Evolutionary conservation across 2,329 filamentous ascomycete genomes (phyloP).

Genomic region (Aspergillus arachidicola): DNA sequence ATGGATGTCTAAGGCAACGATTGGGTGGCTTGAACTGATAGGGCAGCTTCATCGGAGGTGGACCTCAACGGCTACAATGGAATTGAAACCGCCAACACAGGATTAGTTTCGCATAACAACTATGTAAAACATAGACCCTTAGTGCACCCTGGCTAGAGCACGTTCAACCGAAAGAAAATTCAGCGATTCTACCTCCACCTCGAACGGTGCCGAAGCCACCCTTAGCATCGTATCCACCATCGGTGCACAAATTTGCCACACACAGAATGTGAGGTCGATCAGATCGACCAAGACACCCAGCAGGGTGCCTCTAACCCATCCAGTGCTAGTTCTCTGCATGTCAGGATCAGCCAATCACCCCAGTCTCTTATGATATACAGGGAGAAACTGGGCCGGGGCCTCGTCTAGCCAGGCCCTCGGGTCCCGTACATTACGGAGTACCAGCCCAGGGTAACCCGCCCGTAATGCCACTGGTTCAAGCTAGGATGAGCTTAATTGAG

Average conservation of each 20-base stretch:
- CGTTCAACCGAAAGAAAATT: neutral
- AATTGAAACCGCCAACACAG: neutral
- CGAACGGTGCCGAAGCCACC: neutral
- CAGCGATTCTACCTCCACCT: neutral
- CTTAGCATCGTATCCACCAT: neutral
- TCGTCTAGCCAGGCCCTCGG: neutral
- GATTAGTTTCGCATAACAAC: no score
- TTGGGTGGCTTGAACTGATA: neutral
- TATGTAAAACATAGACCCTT: neutral
- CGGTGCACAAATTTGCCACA: neutral
- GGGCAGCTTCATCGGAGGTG: neutral
- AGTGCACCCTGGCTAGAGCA: neutral
- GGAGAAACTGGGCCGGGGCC: neutral
- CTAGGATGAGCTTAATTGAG: slow-evolving; percentile 3
- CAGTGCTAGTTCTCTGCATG: neutral
- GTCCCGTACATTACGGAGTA: neutral
- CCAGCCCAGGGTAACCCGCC: neutral
- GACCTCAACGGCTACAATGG: neutral
- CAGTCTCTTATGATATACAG: neutral
- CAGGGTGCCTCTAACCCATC: neutral
- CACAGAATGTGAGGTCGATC: neutral
- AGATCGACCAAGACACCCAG: neutral
- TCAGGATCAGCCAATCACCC: neutral
- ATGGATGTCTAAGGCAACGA: neutral
- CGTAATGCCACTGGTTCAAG: neutral